Base-by-base conservation (phyloP, 1,139 yeast genomes). In the Komagataea norvegica region DNA sequence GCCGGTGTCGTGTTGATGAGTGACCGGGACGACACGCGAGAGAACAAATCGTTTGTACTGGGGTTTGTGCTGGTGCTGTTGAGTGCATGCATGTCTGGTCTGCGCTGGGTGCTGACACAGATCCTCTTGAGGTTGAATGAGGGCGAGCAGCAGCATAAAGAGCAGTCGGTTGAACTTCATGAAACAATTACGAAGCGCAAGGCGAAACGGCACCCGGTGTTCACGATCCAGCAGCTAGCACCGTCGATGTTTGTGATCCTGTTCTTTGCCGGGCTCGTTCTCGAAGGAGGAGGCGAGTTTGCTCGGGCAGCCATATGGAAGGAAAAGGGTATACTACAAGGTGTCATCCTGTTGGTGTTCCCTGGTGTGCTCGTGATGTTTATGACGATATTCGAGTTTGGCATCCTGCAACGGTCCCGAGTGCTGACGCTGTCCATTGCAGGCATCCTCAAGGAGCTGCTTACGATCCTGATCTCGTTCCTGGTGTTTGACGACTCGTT, bases 31-130 rank as follows among this genome's bases (percentile, higher is more conserved):
- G 62, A 46, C 47, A 52, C 48, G 46, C 53, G 36, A 31, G 41
- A 41, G 3, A 44, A 41, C 9, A 54, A 52, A 24, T 47, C 49
- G 8, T 46, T 63, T 19, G 9, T 72, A 2, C 42, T 75, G 16
- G 97, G 96, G 3, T 77, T 87, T 28, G 43, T 77, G 8, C 64
- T 88, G 33, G 96, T 89, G 2, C 61, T 91, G 22, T 61, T 76
- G 2, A 91, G 96, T 5, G 77, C 95, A 5, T 71, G 83, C 57
- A 72, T 87, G 62, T 82, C 94, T 17, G 98, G 98, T 1, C 65
- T 91, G 37, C 72, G 98, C 48, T 91, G 98, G 98, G 89, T 95
- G 1, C 74, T 88, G 48, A 88, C 97, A 4, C 97, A 91, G 57
- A 60, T 91, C 21, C 68, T 89, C 14, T 65, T 91, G 41, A 79